Evolutionary conservation across 345 rosid genomes (phyloP).

Genomic region (Angophora floribunda): DNA sequence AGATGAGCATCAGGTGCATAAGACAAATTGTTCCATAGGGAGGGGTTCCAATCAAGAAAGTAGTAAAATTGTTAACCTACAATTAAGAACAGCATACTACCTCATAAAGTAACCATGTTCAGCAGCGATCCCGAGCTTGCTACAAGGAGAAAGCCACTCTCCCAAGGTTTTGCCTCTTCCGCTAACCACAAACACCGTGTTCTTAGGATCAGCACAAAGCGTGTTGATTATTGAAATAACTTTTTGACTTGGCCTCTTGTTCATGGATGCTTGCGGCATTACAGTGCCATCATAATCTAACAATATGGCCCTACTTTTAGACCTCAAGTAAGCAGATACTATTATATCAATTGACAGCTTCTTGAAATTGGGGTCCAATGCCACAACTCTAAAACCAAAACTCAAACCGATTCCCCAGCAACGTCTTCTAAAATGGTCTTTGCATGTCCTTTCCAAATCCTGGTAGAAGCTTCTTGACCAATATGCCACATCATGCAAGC

Average conservation of each 20-base stretch:
- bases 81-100: conserved; percentile 11
- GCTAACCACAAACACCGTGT: conserved; percentile 54
- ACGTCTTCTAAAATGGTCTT: conserved; percentile 57
- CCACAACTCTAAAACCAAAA: conserved; percentile 71
- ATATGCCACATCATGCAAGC: conserved; percentile 67
- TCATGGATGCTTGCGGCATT: conserved; percentile 60
- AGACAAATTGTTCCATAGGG: background rate
- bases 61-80: background rate
- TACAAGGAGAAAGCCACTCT: conserved; percentile 58
- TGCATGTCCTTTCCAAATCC: conserved; percentile 68
- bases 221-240: conserved; percentile 43
- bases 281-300: conserved; percentile 74
- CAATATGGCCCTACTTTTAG: conserved; percentile 52
- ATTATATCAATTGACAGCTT: conserved; percentile 47
- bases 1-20: background rate
- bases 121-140: conserved; percentile 57
- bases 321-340: conserved; percentile 43
- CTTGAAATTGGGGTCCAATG: conserved; percentile 61
- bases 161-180: conserved; percentile 66
- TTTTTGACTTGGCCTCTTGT: conserved; percentile 40
- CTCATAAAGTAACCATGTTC: conserved; percentile 67
- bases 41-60: background rate
- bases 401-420: conserved; percentile 77
- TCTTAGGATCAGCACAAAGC: conserved; percentile 44
- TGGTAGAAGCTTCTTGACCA: conserved; percentile 72